Percentiles rank a stretch among this genome's conserved stretches.
phyloP scores from a whole-genome alignment of 345 rosid species.

The Pistacia integerrima region DNA sequence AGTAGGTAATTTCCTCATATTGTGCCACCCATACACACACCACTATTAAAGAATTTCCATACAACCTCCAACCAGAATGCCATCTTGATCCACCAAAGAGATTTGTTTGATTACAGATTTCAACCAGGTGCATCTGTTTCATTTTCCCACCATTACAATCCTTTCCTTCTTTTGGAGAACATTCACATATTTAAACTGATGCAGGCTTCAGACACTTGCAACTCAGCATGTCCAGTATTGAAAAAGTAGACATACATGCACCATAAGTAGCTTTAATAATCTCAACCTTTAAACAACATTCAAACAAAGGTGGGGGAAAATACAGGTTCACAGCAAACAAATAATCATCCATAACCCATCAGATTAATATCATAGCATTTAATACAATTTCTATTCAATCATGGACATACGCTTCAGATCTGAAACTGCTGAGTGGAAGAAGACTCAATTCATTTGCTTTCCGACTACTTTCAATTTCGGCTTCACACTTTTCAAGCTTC shows the following conservation, averaged over 20 bases:
- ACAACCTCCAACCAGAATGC: too few relatives aligned
- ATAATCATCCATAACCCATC: background rate
- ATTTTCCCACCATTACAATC: background rate
- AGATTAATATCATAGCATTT: background rate
- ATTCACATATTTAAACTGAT: background rate
- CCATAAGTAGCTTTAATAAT: background rate
- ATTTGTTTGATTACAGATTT: background rate
- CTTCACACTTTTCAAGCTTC: slow-evolving; percentile 75
- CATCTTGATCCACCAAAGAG: too few relatives aligned
- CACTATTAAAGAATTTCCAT: too few relatives aligned
- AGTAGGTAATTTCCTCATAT: too few relatives aligned
- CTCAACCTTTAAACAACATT: background rate
- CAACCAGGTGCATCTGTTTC: background rate
- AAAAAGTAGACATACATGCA: background rate
- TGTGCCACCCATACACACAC: too few relatives aligned
- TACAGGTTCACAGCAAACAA: background rate
- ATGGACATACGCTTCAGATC: slow-evolving; percentile 50
- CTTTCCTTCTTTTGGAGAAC: background rate
- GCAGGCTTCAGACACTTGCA: background rate
- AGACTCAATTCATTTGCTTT: slow-evolving; percentile 69
- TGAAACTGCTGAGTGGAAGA: slow-evolving; percentile 68
- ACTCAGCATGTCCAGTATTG: background rate
- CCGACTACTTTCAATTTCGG: slow-evolving; percentile 70
- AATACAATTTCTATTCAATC: background rate
- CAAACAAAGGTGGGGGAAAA: background rate